These are phyloP conservation scores for Breviolum minutum DNA, from an alignment of 73 alveolate species.

Conservation along the genomic window DNA sequence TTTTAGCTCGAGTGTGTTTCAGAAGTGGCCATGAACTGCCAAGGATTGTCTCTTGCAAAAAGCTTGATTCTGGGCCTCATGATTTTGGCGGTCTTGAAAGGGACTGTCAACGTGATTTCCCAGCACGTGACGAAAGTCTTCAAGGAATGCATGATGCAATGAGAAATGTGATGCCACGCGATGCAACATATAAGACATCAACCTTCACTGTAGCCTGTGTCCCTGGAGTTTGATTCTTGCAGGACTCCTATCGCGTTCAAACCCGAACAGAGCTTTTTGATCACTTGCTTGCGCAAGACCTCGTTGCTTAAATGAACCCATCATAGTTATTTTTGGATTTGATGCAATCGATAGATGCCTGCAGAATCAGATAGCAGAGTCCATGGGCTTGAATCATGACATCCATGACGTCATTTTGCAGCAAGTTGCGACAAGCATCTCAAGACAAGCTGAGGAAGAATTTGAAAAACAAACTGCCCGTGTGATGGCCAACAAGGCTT, in stretches of 20 bases:
- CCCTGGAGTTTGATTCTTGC: neutral
- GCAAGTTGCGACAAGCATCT: neutral
- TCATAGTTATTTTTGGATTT: neutral
- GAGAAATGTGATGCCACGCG: neutral
- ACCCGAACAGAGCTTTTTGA: constrained; percentile 89
- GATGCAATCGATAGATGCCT: neutral
- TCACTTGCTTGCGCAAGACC: constrained; percentile 82
- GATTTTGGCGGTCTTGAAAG: constrained; percentile 66
- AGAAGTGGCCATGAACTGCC: neutral
- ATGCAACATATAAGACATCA: neutral
- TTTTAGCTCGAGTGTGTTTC: too few relatives aligned
- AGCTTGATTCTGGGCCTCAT: constrained; percentile 84
- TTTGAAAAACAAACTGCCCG: constrained; percentile 83
- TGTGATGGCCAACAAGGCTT: constrained; percentile 78
- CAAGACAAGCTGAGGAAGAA: constrained; percentile 36
- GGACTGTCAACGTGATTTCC: constrained; percentile 64
- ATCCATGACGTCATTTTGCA: neutral
- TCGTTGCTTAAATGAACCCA: neutral
- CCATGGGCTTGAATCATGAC: neutral
- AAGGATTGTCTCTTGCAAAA: constrained; percentile 78
- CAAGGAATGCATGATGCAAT: constrained; percentile 12
- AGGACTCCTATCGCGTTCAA: constrained; percentile 89
- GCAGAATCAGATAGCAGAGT: neutral
- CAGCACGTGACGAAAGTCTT: constrained; percentile 89
- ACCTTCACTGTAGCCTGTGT: neutral